Percentiles rank a stretch among this genome's conserved stretches.
These are phyloP conservation scores for Coniochaeta ligniaria DNA, from an alignment of 2,329 filamentous ascomycete genomes.

Conservation along the genomic window DNA sequence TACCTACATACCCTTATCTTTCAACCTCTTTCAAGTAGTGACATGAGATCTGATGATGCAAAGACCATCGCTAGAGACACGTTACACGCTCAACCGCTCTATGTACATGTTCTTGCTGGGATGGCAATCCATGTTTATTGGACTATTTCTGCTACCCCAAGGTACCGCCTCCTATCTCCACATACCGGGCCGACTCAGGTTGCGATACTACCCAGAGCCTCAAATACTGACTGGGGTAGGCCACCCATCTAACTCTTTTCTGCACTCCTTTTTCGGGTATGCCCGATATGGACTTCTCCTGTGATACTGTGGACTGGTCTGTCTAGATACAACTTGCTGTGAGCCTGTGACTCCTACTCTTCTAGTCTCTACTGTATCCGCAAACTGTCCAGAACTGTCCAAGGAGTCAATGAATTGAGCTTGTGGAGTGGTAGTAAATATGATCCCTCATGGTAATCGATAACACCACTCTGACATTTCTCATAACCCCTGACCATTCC, in stretches of 20 bases:
- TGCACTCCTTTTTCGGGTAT: neutral
- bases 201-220: neutral
- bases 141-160: neutral
- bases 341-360: neutral
- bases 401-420: neutral
- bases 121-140: neutral
- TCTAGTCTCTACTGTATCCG: neutral
- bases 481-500: too few relatives aligned
- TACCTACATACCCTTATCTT: neutral
- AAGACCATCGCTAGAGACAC: neutral
- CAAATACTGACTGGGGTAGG: neutral
- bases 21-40: neutral
- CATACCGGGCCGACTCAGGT: neutral
- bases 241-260: neutral
- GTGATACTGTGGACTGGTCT: neutral
- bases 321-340: neutral
- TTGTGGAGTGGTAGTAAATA: neutral
- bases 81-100: neutral
- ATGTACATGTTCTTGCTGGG: neutral
- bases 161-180: neutral
- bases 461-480: neutral
- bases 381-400: neutral
- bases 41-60: neutral
- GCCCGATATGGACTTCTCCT: neutral
- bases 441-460: neutral